Conservation (phyloP, 2,329 filamentous ascomycete species). For the Alternaria infectoria region DNA sequence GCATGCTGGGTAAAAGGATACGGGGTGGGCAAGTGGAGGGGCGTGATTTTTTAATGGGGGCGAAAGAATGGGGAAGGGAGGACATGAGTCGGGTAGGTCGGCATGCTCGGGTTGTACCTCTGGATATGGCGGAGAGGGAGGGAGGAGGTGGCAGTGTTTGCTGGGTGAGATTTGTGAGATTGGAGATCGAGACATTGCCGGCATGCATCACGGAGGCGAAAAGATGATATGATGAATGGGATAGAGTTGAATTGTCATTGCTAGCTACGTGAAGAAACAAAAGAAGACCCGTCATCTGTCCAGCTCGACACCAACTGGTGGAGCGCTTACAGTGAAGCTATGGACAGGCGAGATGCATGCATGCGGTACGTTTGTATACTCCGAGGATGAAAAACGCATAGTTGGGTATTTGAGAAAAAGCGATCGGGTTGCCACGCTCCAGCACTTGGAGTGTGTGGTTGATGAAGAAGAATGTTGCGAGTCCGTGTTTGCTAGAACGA, state of each 20-base stretch:
- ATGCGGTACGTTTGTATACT: conserved; percentile 12
- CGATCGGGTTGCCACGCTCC: conserved; percentile 40
- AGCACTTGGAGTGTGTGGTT: conserved; percentile 44
- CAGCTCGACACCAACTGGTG: conserved; percentile 36
- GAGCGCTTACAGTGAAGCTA: conserved; percentile 40
- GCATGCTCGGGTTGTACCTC: neutral
- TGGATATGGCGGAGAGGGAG: neutral
- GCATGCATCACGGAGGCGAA: neutral
- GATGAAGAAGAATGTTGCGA: conserved; percentile 25
- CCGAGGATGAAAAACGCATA: conserved; percentile 4
- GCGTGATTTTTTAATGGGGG: neutral
- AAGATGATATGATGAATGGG: neutral
- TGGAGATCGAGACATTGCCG: neutral
- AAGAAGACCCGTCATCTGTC: conserved; percentile 38
- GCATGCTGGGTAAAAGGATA: neutral
- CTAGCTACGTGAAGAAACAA: conserved; percentile 1
- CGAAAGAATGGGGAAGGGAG: neutral
- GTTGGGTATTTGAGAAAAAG: conserved; percentile 32
- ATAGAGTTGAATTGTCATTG: conserved; percentile 4
- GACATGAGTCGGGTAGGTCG: neutral
- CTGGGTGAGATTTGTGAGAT: neutral
- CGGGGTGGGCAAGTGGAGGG: neutral
- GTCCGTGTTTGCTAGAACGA: conserved; percentile 16
- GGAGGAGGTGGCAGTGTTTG: neutral
- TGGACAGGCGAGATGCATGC: conserved; percentile 30